Evolutionary conservation across 768 basidiomycete genomes (phyloP).

Genomic region (Kwoniella mangroviensis): DNA sequence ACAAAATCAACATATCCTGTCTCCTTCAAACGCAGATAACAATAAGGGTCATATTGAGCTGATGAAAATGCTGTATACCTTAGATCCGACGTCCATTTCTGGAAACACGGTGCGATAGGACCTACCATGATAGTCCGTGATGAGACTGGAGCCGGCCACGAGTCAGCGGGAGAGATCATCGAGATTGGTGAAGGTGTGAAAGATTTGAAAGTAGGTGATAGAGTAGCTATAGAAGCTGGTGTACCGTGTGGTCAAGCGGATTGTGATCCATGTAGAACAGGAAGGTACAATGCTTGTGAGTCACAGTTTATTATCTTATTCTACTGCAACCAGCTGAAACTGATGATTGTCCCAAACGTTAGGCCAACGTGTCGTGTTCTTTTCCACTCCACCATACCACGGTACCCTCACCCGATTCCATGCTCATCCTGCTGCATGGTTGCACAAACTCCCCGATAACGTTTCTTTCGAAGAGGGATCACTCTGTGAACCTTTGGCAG

Average conservation of each 20-base stretch:
- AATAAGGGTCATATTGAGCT: not conserved
- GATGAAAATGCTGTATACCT: not conserved
- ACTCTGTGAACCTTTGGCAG: constrained; percentile 59
- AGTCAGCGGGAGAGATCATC: constrained; percentile 58
- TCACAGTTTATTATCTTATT: not conserved
- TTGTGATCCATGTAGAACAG: constrained; percentile 58
- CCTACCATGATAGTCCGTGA: constrained; percentile 57
- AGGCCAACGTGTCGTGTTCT: constrained; percentile 59
- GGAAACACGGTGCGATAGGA: constrained; percentile 59
- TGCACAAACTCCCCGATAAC: constrained; percentile 59
- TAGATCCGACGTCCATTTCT: constrained; percentile 58
- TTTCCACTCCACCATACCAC: constrained; percentile 60
- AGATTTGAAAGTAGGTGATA: constrained; percentile 56
- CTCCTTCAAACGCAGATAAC: not conserved
- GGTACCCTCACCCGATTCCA: constrained; percentile 57
- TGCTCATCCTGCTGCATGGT: constrained; percentile 58
- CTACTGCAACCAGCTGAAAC: too few relatives aligned
- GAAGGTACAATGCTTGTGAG: constrained; percentile 60
- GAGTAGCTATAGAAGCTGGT: constrained; percentile 57
- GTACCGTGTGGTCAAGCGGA: constrained; percentile 53
- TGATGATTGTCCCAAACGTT: too few relatives aligned
- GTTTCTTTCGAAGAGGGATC: constrained; percentile 60
- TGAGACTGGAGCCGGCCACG: constrained; percentile 56
- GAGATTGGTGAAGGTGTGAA: constrained; percentile 57
- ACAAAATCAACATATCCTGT: too few relatives aligned